Evolutionary conservation across 768 basidiomycete genomes (phyloP).

Genomic region (Daedaleopsis nitida): DNA sequence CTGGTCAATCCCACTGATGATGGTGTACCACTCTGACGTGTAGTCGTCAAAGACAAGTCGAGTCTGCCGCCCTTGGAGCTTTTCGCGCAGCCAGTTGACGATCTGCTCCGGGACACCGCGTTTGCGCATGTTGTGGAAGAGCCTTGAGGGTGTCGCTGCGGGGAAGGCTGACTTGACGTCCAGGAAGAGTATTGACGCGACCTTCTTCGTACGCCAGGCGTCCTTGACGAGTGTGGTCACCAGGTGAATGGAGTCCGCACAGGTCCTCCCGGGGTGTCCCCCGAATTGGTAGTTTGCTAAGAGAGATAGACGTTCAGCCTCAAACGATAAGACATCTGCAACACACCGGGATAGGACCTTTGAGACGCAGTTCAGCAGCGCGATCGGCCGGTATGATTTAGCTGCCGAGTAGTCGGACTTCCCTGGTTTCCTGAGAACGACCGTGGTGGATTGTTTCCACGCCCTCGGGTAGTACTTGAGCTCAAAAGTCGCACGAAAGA

Average conservation of each 20-base stretch:
- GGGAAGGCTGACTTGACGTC: slow-evolving; percentile 39
- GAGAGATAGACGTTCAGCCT: no score
- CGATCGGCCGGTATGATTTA: no score
- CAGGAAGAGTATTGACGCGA: slow-evolving; percentile 33
- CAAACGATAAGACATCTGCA: no score
- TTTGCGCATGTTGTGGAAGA: slow-evolving; percentile 14
- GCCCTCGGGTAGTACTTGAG: no score
- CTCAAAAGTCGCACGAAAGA: no score
- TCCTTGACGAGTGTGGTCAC: slow-evolving; percentile 24
- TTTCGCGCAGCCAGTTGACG: slow-evolving; percentile 17
- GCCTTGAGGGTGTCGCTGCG: slow-evolving; percentile 11
- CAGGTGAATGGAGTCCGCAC: slow-evolving; percentile 30
- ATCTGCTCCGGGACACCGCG: slow-evolving; percentile 14
- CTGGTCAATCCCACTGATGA: no score
- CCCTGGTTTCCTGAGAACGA: no score
- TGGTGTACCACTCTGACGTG: slow-evolving; percentile 16
- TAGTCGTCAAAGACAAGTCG: slow-evolving; percentile 30
- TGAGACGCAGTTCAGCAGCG: no score
- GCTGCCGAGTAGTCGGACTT: no score
- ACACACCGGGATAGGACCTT: no score
- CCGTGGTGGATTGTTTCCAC: no score
- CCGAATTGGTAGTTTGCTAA: no score
- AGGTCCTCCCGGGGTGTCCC: slow-evolving; percentile 18
- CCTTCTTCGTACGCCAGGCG: slow-evolving; percentile 27
- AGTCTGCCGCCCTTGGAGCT: slow-evolving; percentile 19